Percentiles rank a stretch among this genome's conserved stretches.
These are phyloP conservation scores for Yamadazyma atmosphaerica DNA, from an alignment of 1,139 yeast species.

Conservation along the genomic window DNA sequence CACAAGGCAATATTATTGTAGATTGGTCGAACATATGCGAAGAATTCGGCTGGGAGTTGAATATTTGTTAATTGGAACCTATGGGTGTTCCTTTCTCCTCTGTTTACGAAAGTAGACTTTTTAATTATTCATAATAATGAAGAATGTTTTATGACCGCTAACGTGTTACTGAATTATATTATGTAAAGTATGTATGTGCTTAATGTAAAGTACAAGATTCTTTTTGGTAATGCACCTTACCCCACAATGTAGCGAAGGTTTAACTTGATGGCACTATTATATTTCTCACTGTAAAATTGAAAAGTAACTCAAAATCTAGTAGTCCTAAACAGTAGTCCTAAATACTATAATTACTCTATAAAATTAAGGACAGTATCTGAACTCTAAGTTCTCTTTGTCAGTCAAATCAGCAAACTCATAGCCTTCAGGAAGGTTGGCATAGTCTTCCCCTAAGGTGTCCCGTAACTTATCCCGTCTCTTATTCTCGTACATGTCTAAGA, in stretches of 20 bases:
- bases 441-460: conserved; percentile 3
- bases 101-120: too few relatives aligned
- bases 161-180: too few relatives aligned
- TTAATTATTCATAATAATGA: too few relatives aligned
- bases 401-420: conserved; percentile 64
- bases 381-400: conserved; percentile 52
- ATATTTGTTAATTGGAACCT: conserved; percentile 20
- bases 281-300: too few relatives aligned
- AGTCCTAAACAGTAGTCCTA: neutral
- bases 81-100: too few relatives aligned
- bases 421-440: conserved; percentile 31
- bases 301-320: too few relatives aligned
- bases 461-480: conserved; percentile 10
- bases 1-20: conserved; percentile 21
- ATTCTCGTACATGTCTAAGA: conserved; percentile 10
- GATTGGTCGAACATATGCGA: conserved; percentile 34
- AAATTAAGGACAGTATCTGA: conserved; percentile 10
- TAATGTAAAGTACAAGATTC: too few relatives aligned
- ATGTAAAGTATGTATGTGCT: too few relatives aligned
- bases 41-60: conserved; percentile 28
- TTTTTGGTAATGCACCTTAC: too few relatives aligned
- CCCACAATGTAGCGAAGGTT: too few relatives aligned
- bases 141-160: too few relatives aligned
- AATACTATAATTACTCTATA: neutral
- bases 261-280: too few relatives aligned